Conservation (phyloP, 345 rosid genomes). For the Lepidium didymum region DNA sequence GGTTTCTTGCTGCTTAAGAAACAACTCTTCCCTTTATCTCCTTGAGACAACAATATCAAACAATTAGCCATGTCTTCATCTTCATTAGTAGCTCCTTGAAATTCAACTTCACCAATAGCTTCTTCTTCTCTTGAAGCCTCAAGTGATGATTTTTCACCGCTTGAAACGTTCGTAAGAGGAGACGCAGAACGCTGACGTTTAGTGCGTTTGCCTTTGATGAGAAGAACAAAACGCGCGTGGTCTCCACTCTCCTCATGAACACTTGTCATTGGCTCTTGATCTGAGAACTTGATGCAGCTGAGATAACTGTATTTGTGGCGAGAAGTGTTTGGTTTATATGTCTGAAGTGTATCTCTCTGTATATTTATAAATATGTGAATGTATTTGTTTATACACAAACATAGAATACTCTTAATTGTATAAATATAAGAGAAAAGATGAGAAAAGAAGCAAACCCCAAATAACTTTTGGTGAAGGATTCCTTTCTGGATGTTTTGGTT, state of each 20-base stretch:
- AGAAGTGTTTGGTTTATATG: conserved; percentile 26
- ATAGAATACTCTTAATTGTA: not conserved
- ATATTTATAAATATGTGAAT: not conserved
- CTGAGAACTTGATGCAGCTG: conserved; percentile 10
- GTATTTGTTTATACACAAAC: conserved; percentile 34
- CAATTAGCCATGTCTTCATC: conserved; percentile 95
- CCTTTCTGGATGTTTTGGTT: conserved; percentile 38
- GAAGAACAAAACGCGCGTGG: conserved; percentile 23
- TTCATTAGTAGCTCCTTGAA: conserved; percentile 38
- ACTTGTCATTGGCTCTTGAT: conserved; percentile 18
- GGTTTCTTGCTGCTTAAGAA: conserved; percentile 13
- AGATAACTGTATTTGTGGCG: conserved; percentile 15
- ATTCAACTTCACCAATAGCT: conserved; percentile 30
- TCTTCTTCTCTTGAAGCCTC: conserved; percentile 18
- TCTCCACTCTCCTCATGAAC: conserved; percentile 25
- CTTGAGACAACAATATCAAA: conserved; percentile 78
- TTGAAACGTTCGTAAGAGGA: conserved; percentile 30
- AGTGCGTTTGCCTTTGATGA: conserved; percentile 64
- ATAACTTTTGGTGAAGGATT: conserved; percentile 38
- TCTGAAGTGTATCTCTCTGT: not conserved
- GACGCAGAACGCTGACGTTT: conserved; percentile 56
- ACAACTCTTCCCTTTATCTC: conserved; percentile 36
- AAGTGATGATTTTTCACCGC: conserved; percentile 19
- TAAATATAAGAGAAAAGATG: conserved; percentile 21
- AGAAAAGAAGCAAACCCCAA: conserved; percentile 33